Base-by-base conservation (phyloP, 2,329 filamentous ascomycete species). In the Fusarium oxysporum region DNA sequence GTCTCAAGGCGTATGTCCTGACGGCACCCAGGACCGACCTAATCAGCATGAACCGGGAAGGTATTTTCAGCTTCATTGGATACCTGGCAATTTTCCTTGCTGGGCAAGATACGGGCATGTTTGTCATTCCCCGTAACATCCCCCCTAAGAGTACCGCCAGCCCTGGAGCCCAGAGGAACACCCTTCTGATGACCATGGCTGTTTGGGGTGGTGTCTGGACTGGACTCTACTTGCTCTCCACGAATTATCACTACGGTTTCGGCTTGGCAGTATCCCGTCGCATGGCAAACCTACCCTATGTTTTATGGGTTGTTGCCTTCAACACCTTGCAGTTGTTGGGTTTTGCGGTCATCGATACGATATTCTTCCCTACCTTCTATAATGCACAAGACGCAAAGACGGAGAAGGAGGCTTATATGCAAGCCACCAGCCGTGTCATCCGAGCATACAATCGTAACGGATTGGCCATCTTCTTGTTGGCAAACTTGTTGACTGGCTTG, bases 1-100 rank as follows among this genome's bases (percentile, higher is more conserved):
- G 85, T n/a, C 87, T 98, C 35, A 95, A 96, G 78, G 88, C 89
- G 13, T 98, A 91, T 80, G 92, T 98, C 69, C 87, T 99, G 28
- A 90, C 93, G 12, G 95, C 94, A 1, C 93, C 94, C 10, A 91
- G 96, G 8, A 90, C 88, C 0, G 90, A 95, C 77, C 85, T 97
- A 19, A 81, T 99, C 10, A 96, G 94, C 4, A 93, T 95, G 86
- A 99, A 99, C 80, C 89, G 96, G 32, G 96, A 99, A 81, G 96
- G 96, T 1, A 87, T 99, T n/a, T 97, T 96, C 81, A 97, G 95
- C 60, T 97, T 98, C 81, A 83, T 93, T 55, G 96, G 96, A 8
- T 99, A 99, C 80, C 88, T 99, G 50, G 93, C 96, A 51, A 98
- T 99, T 66, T 99, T 98, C 82, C 89, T 99, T 43, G 91, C 93